Conservation (phyloP, 169 alveolate genomes). For the Ophryocystis elektroscirrha region DNA sequence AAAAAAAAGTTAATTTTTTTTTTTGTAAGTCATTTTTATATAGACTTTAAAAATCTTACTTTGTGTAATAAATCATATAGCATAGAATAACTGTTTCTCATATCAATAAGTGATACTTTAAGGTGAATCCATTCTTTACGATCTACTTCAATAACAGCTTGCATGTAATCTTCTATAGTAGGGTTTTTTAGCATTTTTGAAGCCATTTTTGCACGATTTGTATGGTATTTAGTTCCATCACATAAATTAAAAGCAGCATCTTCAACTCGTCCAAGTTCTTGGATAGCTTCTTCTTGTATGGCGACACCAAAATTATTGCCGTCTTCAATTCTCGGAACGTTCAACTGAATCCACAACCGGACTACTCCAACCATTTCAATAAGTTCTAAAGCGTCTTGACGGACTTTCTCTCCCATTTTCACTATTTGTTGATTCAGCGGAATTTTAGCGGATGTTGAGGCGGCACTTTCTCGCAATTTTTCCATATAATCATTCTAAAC, state of each 20-base stretch:
- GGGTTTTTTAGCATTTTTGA: constrained; percentile 57
- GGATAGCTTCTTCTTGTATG: constrained; percentile 61
- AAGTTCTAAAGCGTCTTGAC: not conserved
- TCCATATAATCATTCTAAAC: too few species aligned
- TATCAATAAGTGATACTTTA: constrained; percentile 51
- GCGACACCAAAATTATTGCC: constrained; percentile 68
- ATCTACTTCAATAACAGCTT: constrained; percentile 52
- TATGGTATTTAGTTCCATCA: constrained; percentile 49
- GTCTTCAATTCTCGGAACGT: constrained; percentile 61
- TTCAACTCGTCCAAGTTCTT: constrained; percentile 56
- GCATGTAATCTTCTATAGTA: constrained; percentile 38
- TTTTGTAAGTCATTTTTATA: too few species aligned
- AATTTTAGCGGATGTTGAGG: too few species aligned
- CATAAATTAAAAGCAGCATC: constrained; percentile 52
- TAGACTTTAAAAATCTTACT: constrained; percentile 10
- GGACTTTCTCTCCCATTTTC: too few species aligned
- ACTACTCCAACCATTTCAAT: constrained; percentile 36
- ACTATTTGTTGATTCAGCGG: too few species aligned
- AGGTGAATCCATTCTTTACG: constrained; percentile 59
- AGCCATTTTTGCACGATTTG: constrained; percentile 49
- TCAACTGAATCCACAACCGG: constrained; percentile 56
- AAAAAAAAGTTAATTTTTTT: not conserved
- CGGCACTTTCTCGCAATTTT: too few species aligned
- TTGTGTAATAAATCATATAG: constrained; percentile 53
- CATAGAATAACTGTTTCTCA: constrained; percentile 60